Conservation (phyloP, 495 filamentous ascomycete species). For the Choiromyces venosus region DNA sequence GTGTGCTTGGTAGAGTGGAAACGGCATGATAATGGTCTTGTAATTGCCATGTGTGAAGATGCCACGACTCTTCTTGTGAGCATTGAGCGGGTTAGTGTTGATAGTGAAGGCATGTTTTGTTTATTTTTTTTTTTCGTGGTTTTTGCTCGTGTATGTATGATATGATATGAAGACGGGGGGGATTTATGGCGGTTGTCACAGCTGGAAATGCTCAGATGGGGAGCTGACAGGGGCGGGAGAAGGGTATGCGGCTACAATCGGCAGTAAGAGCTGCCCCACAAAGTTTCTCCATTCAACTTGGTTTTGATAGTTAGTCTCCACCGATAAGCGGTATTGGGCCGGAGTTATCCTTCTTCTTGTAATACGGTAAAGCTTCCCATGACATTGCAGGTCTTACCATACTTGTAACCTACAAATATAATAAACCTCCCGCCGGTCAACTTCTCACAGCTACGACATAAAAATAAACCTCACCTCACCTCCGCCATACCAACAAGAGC, state of each 20-base stretch:
- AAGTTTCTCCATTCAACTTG: neutral
- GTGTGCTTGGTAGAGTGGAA: slow-evolving; percentile 76
- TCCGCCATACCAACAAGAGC: slow-evolving; percentile 33
- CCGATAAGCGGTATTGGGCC: neutral
- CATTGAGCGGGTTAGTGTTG: slow-evolving; percentile 19
- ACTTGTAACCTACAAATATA: no score
- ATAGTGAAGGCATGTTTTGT: slow-evolving; percentile 18
- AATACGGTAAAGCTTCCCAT: no score
- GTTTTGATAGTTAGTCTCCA: neutral
- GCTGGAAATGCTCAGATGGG: neutral
- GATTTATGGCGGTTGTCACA: neutral
- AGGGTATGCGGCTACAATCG: neutral
- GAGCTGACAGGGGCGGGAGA: neutral
- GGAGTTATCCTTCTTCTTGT: neutral
- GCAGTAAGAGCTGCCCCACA: neutral
- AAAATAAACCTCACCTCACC: neutral
- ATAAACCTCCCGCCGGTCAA: neutral
- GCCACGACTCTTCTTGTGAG: slow-evolving; percentile 7
- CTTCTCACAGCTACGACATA: neutral
- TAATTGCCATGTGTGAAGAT: neutral
- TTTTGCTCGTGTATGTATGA: neutral
- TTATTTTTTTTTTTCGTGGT: neutral
- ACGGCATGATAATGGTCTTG: slow-evolving; percentile 39
- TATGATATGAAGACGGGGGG: neutral
- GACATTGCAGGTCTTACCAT: no score